These are phyloP conservation scores for Diplodia corticola DNA, from an alignment of 2,329 filamentous ascomycete species.

Conservation along the genomic window DNA sequence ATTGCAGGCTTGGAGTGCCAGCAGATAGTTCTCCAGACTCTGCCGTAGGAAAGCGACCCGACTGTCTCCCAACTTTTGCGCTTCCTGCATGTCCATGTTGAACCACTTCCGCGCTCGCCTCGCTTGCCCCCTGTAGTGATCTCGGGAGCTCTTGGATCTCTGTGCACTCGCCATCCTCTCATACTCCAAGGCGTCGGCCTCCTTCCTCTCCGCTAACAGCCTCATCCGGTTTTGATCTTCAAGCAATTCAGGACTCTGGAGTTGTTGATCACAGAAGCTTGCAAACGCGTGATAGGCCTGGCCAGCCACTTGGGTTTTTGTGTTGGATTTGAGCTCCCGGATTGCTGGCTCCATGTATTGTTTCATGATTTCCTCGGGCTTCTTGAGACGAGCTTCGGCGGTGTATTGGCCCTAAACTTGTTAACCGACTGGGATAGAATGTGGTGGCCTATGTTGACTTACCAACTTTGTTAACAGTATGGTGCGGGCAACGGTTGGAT, in stretches of 20 bases:
- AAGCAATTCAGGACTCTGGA: slow-evolving; percentile 80
- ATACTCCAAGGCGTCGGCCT: slow-evolving; percentile 75
- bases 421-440: slow-evolving; percentile 25
- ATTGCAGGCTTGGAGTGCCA: slow-evolving; percentile 81
- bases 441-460: slow-evolving; percentile 19
- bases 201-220: slow-evolving; percentile 76
- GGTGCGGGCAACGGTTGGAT: slow-evolving; percentile 40
- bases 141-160: slow-evolving; percentile 50
- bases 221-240: slow-evolving; percentile 83
- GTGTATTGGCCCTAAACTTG: slow-evolving; percentile 70
- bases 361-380: slow-evolving; percentile 84
- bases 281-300: slow-evolving; percentile 95
- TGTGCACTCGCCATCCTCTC: slow-evolving; percentile 58
- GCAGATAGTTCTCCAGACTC: slow-evolving; percentile 89
- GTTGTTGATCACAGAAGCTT: slow-evolving; percentile 88
- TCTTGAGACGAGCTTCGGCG: slow-evolving; percentile 85
- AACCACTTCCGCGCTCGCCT: slow-evolving; percentile 83
- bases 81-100: slow-evolving; percentile 84
- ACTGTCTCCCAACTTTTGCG: slow-evolving; percentile 72
- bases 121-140: slow-evolving; percentile 59
- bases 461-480: slow-evolving; percentile 81
- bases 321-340: slow-evolving; percentile 70
- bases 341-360: slow-evolving; percentile 84
- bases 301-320: slow-evolving; percentile 71
- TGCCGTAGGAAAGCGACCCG: slow-evolving; percentile 82